Base-by-base conservation (phyloP, 2,329 filamentous ascomycete genomes). In the Blastomyces silverae region DNA sequence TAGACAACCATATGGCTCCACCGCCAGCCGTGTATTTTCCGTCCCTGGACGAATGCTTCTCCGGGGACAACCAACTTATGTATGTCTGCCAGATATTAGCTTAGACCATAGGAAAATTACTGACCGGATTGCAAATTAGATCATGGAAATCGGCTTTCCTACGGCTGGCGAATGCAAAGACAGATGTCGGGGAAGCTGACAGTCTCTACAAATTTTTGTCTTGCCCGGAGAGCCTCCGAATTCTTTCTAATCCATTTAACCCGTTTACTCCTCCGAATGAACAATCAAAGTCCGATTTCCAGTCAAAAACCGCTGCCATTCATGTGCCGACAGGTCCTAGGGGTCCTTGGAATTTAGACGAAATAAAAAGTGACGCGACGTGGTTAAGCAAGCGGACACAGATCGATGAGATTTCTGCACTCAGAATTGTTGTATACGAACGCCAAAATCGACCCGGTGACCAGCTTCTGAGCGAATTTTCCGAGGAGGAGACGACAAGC, bases 301-400 rank as follows among this genome's bases (percentile, higher is more conserved):
- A 95, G 66, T 89, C 89, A 25, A 92, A 88, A 76, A 96, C 90
- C 0, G 89, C 92, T 28, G 89, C 92, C 5, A 95, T 97, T 67
- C 89, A 96, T 74, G 85, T 92, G 60, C 86, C 90, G 1, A 86
- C 89, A 22, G 85, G 85, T 5, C 80, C 85, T 15, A 85, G 85
- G 70, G 83, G 85, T 52, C 84, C 85, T 64, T 90, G 89, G 73
- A 86, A 92, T 72, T 81, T 96, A 69, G 86, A 89, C 50, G 81
- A 89, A 72, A 86, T 97, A 74, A 96, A 96, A 78, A 85, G 86
- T 58, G 92, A 97, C 79, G 85, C 91, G 44, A 75, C 89, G 69
- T 97, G 92, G 92, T 80, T 99, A 67, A 92, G 91, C 76, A 86
- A 89, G 71, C 86, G 88, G 72, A 86, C 87, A 61, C 83, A 85